A percentile compares a stretch with the other conserved stretches of the same genome.
Conservation (phyloP, 2,329 filamentous ascomycete genomes). For the Aspergillus sp. region DNA sequence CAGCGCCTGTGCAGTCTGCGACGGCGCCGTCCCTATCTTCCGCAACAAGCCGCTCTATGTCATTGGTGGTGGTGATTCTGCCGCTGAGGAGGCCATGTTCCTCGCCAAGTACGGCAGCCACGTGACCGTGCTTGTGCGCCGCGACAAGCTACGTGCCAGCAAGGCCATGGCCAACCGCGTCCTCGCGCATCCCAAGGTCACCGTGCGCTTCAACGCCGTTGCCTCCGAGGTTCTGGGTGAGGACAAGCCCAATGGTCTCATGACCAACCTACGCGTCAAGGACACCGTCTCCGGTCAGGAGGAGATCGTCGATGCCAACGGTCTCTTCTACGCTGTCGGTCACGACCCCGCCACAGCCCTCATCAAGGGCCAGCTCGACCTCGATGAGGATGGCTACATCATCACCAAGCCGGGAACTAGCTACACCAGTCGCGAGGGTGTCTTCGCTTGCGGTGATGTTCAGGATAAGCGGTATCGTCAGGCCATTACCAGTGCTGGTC, state of each 20-base stretch:
- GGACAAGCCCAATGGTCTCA: constrained; percentile 63
- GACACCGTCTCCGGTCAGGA: constrained; percentile 66
- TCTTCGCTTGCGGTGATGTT: constrained; percentile 94
- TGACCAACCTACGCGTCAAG: constrained; percentile 80
- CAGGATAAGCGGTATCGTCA: constrained; percentile 98
- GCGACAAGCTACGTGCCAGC: constrained; percentile 76
- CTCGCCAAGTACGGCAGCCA: constrained; percentile 95
- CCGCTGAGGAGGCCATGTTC: constrained; percentile 95
- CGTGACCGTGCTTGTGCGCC: constrained; percentile 86
- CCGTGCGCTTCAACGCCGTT: constrained; percentile 75
- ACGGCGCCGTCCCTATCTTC: constrained; percentile 95
- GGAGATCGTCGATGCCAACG: constrained; percentile 81
- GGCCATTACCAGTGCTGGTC: constrained; percentile 93
- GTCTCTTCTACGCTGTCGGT: constrained; percentile 93
- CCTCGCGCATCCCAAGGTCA: constrained; percentile 77
- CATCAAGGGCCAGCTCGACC: constrained; percentile 82
- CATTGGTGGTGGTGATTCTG: constrained; percentile 92
- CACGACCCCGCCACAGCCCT: constrained; percentile 90
- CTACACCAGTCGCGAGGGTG: constrained; percentile 77
- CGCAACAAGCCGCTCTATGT: constrained; percentile 91
- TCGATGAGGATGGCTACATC: constrained; percentile 86
- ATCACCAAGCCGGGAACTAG: constrained; percentile 82
- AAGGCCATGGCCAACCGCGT: constrained; percentile 87
- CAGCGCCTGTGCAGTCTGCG: constrained; percentile 92
- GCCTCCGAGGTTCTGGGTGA: constrained; percentile 80